Evolutionary conservation across 1,284 basidiomycete genomes (phyloP).

Genomic region (Moniliophthora roreri): DNA sequence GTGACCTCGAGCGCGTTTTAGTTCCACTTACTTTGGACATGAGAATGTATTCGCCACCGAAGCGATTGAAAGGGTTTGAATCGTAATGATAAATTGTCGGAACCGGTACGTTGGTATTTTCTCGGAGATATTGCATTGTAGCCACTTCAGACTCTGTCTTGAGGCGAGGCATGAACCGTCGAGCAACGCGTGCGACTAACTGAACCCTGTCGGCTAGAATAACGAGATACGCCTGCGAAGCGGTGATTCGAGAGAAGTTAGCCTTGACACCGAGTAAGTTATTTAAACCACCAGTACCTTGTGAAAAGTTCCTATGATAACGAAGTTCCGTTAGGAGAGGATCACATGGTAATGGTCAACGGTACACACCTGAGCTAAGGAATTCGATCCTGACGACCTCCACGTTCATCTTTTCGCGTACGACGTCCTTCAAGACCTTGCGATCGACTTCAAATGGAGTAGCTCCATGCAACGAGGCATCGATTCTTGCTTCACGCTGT

Average conservation of each 20-base stretch:
- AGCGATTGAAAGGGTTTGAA: constrained; percentile 76
- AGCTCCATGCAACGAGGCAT: constrained; percentile 55
- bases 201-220: constrained; percentile 60
- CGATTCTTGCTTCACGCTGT: constrained; percentile 56
- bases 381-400: constrained; percentile 71
- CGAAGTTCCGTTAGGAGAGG: constrained; percentile 11
- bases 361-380: constrained; percentile 64
- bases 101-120: constrained; percentile 67
- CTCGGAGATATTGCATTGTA: constrained; percentile 72
- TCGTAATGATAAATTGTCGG: constrained; percentile 74
- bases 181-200: constrained; percentile 74
- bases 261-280: neutral
- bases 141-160: constrained; percentile 84
- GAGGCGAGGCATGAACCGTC: constrained; percentile 77
- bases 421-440: constrained; percentile 68
- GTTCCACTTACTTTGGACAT: constrained; percentile 72
- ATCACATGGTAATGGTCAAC: neutral
- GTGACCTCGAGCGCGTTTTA: constrained; percentile 8
- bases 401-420: constrained; percentile 63
- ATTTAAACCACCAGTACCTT: constrained; percentile 43
- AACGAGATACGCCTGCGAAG: constrained; percentile 67
- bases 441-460: constrained; percentile 73
- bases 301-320: constrained; percentile 66
- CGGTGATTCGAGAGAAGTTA: constrained; percentile 5
- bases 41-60: constrained; percentile 80